A percentile compares a stretch with the other conserved stretches of the same genome.
These are phyloP conservation scores for Alnus rubra DNA, from an alignment of 306 rosid species.

Conservation along the genomic window DNA sequence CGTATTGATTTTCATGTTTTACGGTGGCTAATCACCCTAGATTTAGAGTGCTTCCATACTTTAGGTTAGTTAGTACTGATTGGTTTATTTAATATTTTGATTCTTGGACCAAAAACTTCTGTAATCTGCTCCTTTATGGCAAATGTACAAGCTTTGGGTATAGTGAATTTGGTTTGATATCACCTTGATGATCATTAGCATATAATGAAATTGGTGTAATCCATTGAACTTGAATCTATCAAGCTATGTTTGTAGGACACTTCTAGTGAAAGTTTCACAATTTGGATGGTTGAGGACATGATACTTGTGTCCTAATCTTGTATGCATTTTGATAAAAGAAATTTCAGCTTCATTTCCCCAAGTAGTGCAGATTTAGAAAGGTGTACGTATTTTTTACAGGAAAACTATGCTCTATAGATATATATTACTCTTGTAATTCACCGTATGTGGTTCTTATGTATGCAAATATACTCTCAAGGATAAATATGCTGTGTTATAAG, in stretches of 20 bases:
- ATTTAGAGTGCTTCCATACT: constrained; percentile 36
- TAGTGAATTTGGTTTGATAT: constrained; percentile 28
- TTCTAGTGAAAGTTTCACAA: neutral
- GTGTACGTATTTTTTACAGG: neutral
- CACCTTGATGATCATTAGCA: constrained; percentile 9
- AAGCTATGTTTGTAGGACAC: neutral
- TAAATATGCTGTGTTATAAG: neutral
- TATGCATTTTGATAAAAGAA: neutral
- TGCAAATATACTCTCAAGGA: neutral
- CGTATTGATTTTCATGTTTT: constrained; percentile 23
- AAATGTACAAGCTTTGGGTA: constrained; percentile 50
- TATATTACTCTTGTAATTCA: neutral
- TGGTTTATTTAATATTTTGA: constrained; percentile 32
- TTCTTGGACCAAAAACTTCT: constrained; percentile 39
- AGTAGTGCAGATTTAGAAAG: neutral
- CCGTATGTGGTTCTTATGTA: neutral
- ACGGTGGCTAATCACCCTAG: constrained; percentile 36
- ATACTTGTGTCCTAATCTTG: neutral
- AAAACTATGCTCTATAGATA: neutral
- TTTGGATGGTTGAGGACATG: neutral
- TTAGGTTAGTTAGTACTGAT: constrained; percentile 39
- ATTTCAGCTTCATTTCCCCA: neutral
- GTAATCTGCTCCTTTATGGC: constrained; percentile 36
- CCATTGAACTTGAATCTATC: constrained; percentile 19
- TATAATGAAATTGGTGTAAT: constrained; percentile 26